Percentiles rank a stretch among this genome's conserved stretches.
Evolutionary conservation across 2,329 filamentous ascomycete genomes (phyloP).

Genomic region (Trichoderma cornu-damae): DNA sequence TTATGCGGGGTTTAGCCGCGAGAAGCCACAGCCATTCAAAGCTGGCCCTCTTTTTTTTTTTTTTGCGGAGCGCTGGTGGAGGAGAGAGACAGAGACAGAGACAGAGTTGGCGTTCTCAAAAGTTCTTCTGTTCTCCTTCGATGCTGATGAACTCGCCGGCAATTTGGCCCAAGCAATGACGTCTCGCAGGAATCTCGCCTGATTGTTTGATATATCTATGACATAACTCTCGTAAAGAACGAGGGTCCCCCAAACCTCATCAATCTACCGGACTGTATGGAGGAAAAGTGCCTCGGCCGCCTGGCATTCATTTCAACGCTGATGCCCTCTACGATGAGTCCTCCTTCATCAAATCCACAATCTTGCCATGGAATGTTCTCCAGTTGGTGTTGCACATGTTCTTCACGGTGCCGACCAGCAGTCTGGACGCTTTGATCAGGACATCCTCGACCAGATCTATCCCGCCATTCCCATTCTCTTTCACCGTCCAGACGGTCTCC

Average conservation of each 20-base stretch:
- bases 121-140: too few species aligned
- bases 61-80: too few species aligned
- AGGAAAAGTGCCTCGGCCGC: neutral
- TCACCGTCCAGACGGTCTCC: constrained; percentile 48
- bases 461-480: constrained; percentile 29
- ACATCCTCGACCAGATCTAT: constrained; percentile 47
- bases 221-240: too few species aligned
- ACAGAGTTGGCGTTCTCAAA: too few species aligned
- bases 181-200: too few species aligned
- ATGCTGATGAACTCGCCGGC: too few species aligned
- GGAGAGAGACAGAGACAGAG: too few species aligned
- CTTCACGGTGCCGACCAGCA: constrained; percentile 47
- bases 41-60: too few species aligned
- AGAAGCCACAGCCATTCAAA: constrained; percentile 7
- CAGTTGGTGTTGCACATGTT: constrained; percentile 48
- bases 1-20: constrained; percentile 14
- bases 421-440: constrained; percentile 45
- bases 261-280: neutral
- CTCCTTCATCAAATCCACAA: constrained; percentile 14
- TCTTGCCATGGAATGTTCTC: constrained; percentile 44
- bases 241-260: neutral
- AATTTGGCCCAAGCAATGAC: too few species aligned
- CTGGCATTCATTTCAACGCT: neutral
- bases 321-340: neutral
- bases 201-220: too few species aligned